Evolutionary conservation across 192 early-diverging fungal genomes (phyloP).

Genomic region (Pilaira anomala): DNA sequence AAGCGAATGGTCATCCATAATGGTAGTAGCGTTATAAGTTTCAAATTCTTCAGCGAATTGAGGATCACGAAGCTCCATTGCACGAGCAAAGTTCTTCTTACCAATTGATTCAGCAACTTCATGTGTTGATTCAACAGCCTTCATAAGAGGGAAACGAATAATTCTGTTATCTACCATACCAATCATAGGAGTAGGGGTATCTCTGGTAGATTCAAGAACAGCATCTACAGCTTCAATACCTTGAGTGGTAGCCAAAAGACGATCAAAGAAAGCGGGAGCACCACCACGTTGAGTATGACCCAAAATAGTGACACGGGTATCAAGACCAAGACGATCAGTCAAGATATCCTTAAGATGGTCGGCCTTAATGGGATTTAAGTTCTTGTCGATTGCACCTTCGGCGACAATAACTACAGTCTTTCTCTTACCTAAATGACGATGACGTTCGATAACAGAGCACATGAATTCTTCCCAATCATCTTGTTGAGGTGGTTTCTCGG

Average conservation of each 20-base stretch:
- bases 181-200: constrained; percentile 90
- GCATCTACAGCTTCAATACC: constrained; percentile 94
- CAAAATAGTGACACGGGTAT: constrained; percentile 91
- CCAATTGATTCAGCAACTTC: constrained; percentile 81
- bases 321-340: constrained; percentile 72
- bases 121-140: constrained; percentile 88
- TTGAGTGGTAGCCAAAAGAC: constrained; percentile 91
- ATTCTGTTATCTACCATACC: constrained; percentile 90
- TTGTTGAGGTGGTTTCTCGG: constrained; percentile 84
- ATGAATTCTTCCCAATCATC: constrained; percentile 88
- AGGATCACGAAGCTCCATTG: constrained; percentile 85
- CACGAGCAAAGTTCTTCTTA: constrained; percentile 80
- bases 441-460: constrained; percentile 58
- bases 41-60: constrained; percentile 71
- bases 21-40: constrained; percentile 61
- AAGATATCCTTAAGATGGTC: constrained; percentile 84
- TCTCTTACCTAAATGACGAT: constrained; percentile 82
- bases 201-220: constrained; percentile 77
- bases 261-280: constrained; percentile 83
- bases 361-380: constrained; percentile 83
- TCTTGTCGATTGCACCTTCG: constrained; percentile 91
- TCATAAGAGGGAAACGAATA: constrained; percentile 81
- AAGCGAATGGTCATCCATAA: constrained; percentile 38
- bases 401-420: constrained; percentile 94
- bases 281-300: constrained; percentile 97